Evolutionary conservation across 2,329 filamentous ascomycete genomes (phyloP).

Genomic region (Cryoendolithus antarcticus): DNA sequence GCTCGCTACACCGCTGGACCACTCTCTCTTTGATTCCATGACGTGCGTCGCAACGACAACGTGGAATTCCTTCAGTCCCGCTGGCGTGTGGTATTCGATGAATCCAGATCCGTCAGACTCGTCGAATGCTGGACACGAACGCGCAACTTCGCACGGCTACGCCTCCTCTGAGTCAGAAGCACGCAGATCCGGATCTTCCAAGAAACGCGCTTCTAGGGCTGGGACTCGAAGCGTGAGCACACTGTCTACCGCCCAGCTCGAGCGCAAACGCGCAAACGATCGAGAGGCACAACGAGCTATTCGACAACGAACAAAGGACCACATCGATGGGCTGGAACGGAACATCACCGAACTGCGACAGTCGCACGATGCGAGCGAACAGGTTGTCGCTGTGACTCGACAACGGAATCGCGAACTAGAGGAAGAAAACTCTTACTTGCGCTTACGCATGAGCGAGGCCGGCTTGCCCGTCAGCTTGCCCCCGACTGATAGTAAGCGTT

Average conservation of each 20-base stretch:
- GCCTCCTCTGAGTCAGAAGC: constrained; percentile 17
- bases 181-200: constrained; percentile 11
- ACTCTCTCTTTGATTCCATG: constrained; percentile 11
- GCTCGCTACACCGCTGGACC: background rate
- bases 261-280: constrained; percentile 48
- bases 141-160: constrained; percentile 16
- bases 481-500: constrained; percentile 5
- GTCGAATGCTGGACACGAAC: constrained; percentile 12
- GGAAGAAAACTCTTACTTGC: constrained; percentile 41
- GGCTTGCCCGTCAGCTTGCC: constrained; percentile 19
- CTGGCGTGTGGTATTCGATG: constrained; percentile 21
- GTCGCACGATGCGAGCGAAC: constrained; percentile 34
- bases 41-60: constrained; percentile 20
- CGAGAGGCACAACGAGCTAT: constrained; percentile 49
- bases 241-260: constrained; percentile 44
- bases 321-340: constrained; percentile 45
- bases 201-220: constrained; percentile 40
- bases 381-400: constrained; percentile 36
- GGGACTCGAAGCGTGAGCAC: constrained; percentile 46
- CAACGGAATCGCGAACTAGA: constrained; percentile 43
- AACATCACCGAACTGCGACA: constrained; percentile 41
- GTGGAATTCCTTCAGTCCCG: constrained; percentile 18
- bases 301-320: constrained; percentile 46
- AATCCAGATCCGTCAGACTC: constrained; percentile 13
- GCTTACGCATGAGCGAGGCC: constrained; percentile 36